Evolutionary conservation across 1,139 yeast species (phyloP), one percentile per base, ranked within the genome.

Genomic region (Spathaspora jeffriesii): DNA sequence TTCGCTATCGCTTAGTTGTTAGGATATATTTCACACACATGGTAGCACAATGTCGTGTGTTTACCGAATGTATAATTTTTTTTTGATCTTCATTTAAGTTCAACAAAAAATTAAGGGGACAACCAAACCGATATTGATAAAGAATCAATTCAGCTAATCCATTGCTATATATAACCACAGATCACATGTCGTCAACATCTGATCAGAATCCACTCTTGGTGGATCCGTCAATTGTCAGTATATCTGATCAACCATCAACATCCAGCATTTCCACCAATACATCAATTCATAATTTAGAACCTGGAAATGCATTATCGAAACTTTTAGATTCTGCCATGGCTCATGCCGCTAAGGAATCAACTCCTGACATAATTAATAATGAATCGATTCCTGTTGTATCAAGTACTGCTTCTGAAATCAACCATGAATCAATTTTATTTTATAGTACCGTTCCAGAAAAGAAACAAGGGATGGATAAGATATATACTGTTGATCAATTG

Each of bases 291-390:
- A 50, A 53, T 37, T 51, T 64, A 28, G 70, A 63, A 31, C 69
- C 76, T 4, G 63, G 71, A 14, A 70, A 64, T 53, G 78, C 72
- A 2, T 67, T 74, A 43, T 68, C 78, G n/a, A 70, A 68, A 52
- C 60, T 74, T 40, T 62, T 74, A 43, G 76, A 71, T 47, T 67
- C 73, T 2, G 76, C 76, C 25, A 70, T 71, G 59, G 78, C 79
- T 27, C 73, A 77, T 39, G 81, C 81, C 10, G 80, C 80, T 40
- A 72, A 70, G 50, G 81, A 76, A 48, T 56, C 70, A 11, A 71
- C 78, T 4, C 78, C 79, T 2, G 79, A 71, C 38, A 47, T 64
- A 17, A 72, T 62, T 21, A 15, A 22, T 17, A 43, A 4, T 31
- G 45, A 18, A 7, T 15, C 18, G 23, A 21, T n/a, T n/a, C 21